phyloP scores from a whole-genome alignment of 1,139 yeast species.

The Yamadazyma triangularis region DNA sequence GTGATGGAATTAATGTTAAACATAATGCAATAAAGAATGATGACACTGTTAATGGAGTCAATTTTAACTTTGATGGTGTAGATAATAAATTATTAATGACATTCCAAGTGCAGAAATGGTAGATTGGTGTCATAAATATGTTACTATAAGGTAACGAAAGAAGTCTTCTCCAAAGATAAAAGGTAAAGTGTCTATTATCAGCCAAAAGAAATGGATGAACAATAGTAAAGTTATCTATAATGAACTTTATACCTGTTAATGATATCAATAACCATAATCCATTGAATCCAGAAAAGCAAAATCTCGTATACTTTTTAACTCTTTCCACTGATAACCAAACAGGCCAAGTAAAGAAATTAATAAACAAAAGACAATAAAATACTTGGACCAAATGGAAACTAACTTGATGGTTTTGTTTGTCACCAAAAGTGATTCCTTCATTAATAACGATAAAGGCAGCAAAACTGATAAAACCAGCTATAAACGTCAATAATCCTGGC shows the following conservation, averaged over 20 bases:
- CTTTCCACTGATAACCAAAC: conserved; percentile 50
- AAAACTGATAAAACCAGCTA: conserved; percentile 49
- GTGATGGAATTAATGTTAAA: conserved; percentile 76
- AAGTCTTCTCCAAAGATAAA: conserved; percentile 71
- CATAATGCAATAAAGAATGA: conserved; percentile 51
- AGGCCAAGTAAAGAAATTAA: conserved; percentile 64
- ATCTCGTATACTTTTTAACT: conserved; percentile 30
- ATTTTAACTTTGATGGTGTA: too few species aligned
- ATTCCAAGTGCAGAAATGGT: conserved; percentile 64
- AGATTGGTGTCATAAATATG: conserved; percentile 54
- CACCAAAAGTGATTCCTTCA: conserved; percentile 83
- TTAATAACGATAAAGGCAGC: conserved; percentile 55
- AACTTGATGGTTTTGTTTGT: conserved; percentile 75
- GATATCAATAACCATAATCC: conserved; percentile 6
- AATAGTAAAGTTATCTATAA: conserved; percentile 59
- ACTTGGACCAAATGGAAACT: conserved; percentile 75
- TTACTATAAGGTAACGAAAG: conserved; percentile 41
- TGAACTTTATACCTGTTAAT: conserved; percentile 34
- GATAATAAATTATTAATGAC: conserved; percentile 28
- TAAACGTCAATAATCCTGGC: conserved; percentile 45
- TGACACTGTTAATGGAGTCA: conserved; percentile 31
- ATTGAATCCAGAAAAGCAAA: conserved; percentile 13
- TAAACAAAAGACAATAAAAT: conserved; percentile 68
- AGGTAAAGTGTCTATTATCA: conserved; percentile 91
- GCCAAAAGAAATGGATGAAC: conserved; percentile 90